These are phyloP conservation scores for Ilyonectria sp. DNA, from an alignment of 2,329 filamentous ascomycete genomes.

Conservation along the genomic window DNA sequence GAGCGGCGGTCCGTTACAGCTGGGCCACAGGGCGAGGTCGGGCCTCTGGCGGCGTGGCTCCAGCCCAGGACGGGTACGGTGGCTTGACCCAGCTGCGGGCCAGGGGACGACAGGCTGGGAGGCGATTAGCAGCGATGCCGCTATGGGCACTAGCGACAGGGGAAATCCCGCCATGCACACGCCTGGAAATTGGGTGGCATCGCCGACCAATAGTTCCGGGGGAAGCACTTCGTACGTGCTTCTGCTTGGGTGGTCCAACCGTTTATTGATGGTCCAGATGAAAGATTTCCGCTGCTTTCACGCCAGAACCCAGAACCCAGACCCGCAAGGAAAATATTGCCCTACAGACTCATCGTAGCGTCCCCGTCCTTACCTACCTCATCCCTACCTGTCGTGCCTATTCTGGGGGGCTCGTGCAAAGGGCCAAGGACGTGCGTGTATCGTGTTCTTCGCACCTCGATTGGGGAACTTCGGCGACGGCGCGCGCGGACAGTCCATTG, in stretches of 20 bases:
- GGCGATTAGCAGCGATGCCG: conserved; percentile 12
- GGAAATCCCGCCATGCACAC: conserved; percentile 21
- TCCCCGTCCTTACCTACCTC: conserved; percentile 1
- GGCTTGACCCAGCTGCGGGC: conserved; percentile 20
- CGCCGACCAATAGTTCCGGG: conserved; percentile 17
- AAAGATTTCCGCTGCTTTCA: not conserved
- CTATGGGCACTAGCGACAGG: conserved; percentile 20
- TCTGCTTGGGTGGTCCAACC: not conserved
- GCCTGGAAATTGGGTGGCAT: conserved; percentile 33
- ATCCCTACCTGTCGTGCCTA: not conserved
- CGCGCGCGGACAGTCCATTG: not conserved
- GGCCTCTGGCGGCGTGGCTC: conserved; percentile 31
- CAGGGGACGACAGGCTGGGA: conserved; percentile 14
- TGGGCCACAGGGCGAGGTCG: conserved; percentile 29
- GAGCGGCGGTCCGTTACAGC: conserved; percentile 24
- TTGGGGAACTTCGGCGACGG: not conserved
- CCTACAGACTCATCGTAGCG: not conserved
- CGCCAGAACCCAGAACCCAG: not conserved
- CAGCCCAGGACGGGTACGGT: conserved; percentile 37
- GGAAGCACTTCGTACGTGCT: not conserved
- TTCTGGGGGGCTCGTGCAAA: not conserved
- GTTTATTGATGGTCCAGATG: not conserved
- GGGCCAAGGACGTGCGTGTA: not conserved
- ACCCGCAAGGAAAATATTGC: not conserved
- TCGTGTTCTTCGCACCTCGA: not conserved